Evolutionary conservation across 106 monocot genomes (phyloP).

Genomic region (Iris macrosiphon): DNA sequence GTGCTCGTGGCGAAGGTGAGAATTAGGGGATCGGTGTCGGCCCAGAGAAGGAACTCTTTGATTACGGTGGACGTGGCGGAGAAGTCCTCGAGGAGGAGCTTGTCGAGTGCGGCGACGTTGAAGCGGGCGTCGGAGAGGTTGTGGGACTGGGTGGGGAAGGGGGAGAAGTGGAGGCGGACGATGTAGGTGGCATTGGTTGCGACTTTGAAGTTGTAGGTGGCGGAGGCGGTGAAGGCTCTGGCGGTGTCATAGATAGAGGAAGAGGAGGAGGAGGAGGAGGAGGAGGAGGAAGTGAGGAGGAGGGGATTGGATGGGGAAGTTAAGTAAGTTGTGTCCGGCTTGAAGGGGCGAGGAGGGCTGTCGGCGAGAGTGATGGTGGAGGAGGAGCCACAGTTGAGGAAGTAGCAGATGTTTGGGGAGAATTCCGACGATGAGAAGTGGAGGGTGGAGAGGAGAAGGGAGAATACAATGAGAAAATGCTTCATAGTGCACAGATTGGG

Average conservation of each 20-base stretch:
- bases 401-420: neutral
- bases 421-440: neutral
- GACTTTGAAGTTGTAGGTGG: slow-evolving; percentile 26
- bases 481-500: no score
- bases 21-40: slow-evolving; percentile 7
- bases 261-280: neutral
- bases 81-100: slow-evolving; percentile 26
- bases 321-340: neutral
- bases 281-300: slow-evolving; percentile 3
- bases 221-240: slow-evolving; percentile 15
- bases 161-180: slow-evolving; percentile 63
- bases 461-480: neutral
- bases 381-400: neutral
- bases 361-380: slow-evolving; percentile 4
- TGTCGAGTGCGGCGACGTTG: slow-evolving; percentile 32
- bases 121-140: slow-evolving; percentile 36
- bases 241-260: slow-evolving; percentile 34
- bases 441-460: neutral
- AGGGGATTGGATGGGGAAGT: neutral
- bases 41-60: slow-evolving; percentile 47
- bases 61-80: slow-evolving; percentile 11
- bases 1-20: slow-evolving; percentile 21
- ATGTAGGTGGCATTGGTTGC: slow-evolving; percentile 14
- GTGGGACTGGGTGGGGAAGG: no score
- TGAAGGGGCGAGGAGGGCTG: slow-evolving; percentile 1